Base-by-base conservation (phyloP, 2,329 filamentous ascomycete genomes). In the Geosmithia morbida region DNA sequence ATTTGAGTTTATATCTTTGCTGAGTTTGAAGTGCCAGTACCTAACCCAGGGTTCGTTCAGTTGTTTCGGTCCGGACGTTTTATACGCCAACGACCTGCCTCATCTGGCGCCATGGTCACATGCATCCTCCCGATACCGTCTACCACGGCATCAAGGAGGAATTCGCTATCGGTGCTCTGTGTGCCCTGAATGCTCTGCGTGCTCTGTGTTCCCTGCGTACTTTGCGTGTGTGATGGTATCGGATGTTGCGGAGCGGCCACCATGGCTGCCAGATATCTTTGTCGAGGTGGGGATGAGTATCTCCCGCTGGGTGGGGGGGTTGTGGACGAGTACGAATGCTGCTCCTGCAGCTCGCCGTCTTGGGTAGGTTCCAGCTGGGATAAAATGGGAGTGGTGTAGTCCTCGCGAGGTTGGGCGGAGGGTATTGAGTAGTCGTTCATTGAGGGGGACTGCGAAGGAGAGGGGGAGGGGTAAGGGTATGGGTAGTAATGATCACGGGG, bases 71-170 rank as follows among this genome's bases (percentile, higher is more conserved):
- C 48, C 26, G 51, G 41, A 20, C 57, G 53, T 39, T 52, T 55
- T 46, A 69, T 65, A 50, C 67, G 60, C 67, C 66, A 70, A 41
- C 67, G 58, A 2, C 66, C 67, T 11, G 57, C 60, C 14, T 62
- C 56, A 44, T 69, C 63, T 52, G 58, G 54, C 29, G 50, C 50
- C 61, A 70, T 67, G 17, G 55, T 53, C 11, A 69, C 55, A 29
- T 58, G 50, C 43, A 63, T 54, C 7, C 57, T 55, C 6, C 57
- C 57, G 6, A 69, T 62, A 2, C 62, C 66, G 2, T 66, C 59
- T 6, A 69, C 44, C 0, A 68, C 55, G 14, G 60, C 55, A 18
- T 61, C 57, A 19, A 66, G 52, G 2, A 65, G 51, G 20, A 60
- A 60, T 5, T 55, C 53, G 6, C 62, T 58, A 26, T 64, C 56